Evolutionary conservation across 768 basidiomycete species (phyloP), one percentile per base, ranked within the genome.

Genomic region (Panellus pusillus): DNA sequence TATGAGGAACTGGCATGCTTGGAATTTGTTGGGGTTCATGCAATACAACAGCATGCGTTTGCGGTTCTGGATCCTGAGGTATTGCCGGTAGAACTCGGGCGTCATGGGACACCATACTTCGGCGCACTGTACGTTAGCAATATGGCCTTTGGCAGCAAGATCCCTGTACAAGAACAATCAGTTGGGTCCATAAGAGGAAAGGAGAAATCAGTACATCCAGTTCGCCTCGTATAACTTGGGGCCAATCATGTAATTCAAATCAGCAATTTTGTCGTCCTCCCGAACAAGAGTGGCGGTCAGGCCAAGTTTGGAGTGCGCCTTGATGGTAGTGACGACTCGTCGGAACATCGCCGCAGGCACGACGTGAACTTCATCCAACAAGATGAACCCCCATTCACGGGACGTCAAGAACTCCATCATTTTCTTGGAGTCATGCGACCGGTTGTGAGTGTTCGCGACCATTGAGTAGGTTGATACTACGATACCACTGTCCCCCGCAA

Each of bases 21-120:
- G 97, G 71, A 99, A 98, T 76, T 99, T 99, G 67, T 91, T 93
- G 13, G 97, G 97, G 66, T 99, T 99, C 97, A 98, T 99, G 79
- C 93, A 98, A 67, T 98, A 98, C 7, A 99, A 77, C 38, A 99
- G 78, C 84, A 97, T 97, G 60, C 91, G 86, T 70, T 96, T 94
- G 54, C 97, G 81, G 31, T 91, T 91, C 67, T 91, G 88, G 69
- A 94, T 91, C 57, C 91, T 80, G 60, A 99, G 81, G 67, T 99
- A 99, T 72, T 99, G 95, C 60, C 92, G 86, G 70, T 98, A 99
- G 69, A 99, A 99, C 68, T 98, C 95, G 6, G 97, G 96, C 17
- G 97, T 96, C 97, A 99, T 98, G 15, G 93, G 92, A 67, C 97
- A 99, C 97, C 97, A 99, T 8, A 99, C 97, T 71, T 99, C 97